These are phyloP conservation scores for Penicillium fimorum DNA, from an alignment of 495 filamentous ascomycete species.

Conservation along the genomic window DNA sequence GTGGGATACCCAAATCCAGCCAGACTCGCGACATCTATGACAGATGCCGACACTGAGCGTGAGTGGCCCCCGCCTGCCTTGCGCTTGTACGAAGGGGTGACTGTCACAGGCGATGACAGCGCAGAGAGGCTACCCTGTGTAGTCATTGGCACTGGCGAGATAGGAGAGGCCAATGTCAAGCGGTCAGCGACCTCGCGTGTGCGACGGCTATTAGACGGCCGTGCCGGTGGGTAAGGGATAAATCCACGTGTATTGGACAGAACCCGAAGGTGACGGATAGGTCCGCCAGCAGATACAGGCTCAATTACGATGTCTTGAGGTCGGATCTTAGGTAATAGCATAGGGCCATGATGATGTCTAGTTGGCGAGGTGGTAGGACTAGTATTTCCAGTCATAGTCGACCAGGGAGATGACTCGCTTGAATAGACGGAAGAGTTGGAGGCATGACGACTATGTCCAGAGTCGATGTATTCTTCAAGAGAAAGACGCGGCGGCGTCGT, in stretches of 20 bases:
- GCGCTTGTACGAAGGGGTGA: constrained; percentile 50
- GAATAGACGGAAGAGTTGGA: constrained; percentile 55
- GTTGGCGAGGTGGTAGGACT: constrained; percentile 73
- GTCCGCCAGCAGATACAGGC: constrained; percentile 41
- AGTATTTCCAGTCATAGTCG: constrained; percentile 67
- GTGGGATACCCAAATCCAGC: constrained; percentile 75
- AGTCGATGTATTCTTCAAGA: constrained; percentile 32
- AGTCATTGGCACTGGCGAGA: constrained; percentile 45
- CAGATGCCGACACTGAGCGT: constrained; percentile 65
- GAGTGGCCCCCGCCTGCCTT: constrained; percentile 47
- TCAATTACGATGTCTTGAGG: constrained; percentile 78
- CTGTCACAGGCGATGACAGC: constrained; percentile 63
- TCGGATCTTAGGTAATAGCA: constrained; percentile 83
- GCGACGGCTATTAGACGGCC: constrained; percentile 54
- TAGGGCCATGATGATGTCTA: constrained; percentile 69
- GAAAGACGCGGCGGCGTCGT: constrained; percentile 44
- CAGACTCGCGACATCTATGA: constrained; percentile 63
- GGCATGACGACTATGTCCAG: constrained; percentile 43
- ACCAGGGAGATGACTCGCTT: constrained; percentile 75
- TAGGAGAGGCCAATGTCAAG: constrained; percentile 53
- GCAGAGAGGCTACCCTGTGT: constrained; percentile 35
- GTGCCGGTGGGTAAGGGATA: constrained; percentile 38
- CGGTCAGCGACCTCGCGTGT: constrained; percentile 62
- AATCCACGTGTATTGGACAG: constrained; percentile 55
- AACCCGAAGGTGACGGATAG: constrained; percentile 52